phyloP scores from a whole-genome alignment of 2,329 filamentous ascomycete species.

The Tolypocladium pustulatum region DNA sequence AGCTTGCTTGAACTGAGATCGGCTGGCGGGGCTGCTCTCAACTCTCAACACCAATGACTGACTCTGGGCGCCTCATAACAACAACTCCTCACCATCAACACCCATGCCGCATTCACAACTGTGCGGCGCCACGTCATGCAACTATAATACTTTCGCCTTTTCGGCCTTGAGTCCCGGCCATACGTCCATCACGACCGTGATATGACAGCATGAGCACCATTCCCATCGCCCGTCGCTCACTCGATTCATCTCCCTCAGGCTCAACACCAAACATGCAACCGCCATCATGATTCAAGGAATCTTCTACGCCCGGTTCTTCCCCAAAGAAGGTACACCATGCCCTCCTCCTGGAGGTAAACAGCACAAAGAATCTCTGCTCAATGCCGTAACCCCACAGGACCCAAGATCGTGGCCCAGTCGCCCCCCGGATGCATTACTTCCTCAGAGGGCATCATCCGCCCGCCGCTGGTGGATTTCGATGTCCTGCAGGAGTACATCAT shows the following conservation, averaged over 20 bases:
- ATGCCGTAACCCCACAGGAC: slow-evolving; percentile 29
- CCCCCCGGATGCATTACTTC: slow-evolving; percentile 51
- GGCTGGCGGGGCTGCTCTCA: neutral
- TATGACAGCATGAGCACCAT: neutral
- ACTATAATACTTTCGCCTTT: neutral
- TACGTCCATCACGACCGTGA: neutral
- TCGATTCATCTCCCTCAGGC: neutral
- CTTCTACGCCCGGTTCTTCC: slow-evolving; percentile 60
- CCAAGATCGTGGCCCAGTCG: slow-evolving; percentile 52
- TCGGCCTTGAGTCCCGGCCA: neutral
- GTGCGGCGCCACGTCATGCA: neutral
- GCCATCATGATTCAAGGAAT: slow-evolving; percentile 55
- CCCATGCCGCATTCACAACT: neutral
- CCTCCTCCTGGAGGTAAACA: neutral
- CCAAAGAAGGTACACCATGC: slow-evolving; percentile 44
- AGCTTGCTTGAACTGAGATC: neutral
- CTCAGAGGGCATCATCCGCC: slow-evolving; percentile 21
- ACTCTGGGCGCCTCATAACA: neutral
- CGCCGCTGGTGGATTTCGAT: slow-evolving; percentile 72
- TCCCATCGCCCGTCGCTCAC: neutral
- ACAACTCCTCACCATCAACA: neutral
- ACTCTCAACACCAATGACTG: too few relatives aligned
- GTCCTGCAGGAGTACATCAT: slow-evolving; percentile 88
- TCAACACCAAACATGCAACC: neutral
- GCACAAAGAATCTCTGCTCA: neutral